phyloP scores from a whole-genome alignment of 2,329 filamentous ascomycete species.

The Epichloe aotearoae region DNA sequence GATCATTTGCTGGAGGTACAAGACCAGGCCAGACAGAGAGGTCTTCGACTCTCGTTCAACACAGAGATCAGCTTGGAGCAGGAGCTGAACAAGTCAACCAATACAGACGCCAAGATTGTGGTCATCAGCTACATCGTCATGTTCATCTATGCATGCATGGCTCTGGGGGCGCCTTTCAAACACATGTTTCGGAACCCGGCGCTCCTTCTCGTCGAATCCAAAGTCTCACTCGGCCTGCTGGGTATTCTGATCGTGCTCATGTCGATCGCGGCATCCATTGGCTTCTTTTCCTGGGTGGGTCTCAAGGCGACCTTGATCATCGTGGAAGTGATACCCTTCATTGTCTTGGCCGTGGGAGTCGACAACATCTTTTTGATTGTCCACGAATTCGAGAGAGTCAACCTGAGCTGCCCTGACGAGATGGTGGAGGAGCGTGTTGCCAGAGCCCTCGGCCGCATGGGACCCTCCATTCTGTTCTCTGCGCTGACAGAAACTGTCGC shows the following conservation, averaged over 20 bases:
- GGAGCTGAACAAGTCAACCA: slow-evolving; percentile 94
- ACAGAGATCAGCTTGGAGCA: slow-evolving; percentile 92
- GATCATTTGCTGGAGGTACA: slow-evolving; percentile 64
- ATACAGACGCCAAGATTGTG: slow-evolving; percentile 95
- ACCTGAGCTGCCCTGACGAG: slow-evolving; percentile 80
- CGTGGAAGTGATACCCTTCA: slow-evolving; percentile 94
- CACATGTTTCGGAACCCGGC: slow-evolving; percentile 73
- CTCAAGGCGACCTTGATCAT: slow-evolving; percentile 96
- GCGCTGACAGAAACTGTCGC: slow-evolving; percentile 90
- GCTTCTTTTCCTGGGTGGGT: slow-evolving; percentile 80
- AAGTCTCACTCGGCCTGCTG: slow-evolving; percentile 87
- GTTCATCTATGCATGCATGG: slow-evolving; percentile 93
- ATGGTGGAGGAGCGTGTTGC: slow-evolving; percentile 76
- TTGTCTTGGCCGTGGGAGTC: slow-evolving; percentile 90
- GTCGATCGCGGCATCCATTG: slow-evolving; percentile 92
- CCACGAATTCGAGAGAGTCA: slow-evolving; percentile 93
- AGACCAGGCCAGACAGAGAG: slow-evolving; percentile 61
- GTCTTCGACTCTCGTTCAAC: slow-evolving; percentile 81
- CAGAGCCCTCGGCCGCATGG: slow-evolving; percentile 86
- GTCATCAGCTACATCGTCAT: slow-evolving; percentile 96
- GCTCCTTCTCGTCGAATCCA: slow-evolving; percentile 82
- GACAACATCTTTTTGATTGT: slow-evolving; percentile 99
- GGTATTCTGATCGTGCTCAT: slow-evolving; percentile 94
- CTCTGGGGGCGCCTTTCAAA: slow-evolving; percentile 71
- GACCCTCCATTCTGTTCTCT: slow-evolving; percentile 88